Evolutionary conservation across 306 rosid genomes (phyloP), one percentile per base, ranked within the genome.

Genomic region (Cicer pinnatifidum): DNA sequence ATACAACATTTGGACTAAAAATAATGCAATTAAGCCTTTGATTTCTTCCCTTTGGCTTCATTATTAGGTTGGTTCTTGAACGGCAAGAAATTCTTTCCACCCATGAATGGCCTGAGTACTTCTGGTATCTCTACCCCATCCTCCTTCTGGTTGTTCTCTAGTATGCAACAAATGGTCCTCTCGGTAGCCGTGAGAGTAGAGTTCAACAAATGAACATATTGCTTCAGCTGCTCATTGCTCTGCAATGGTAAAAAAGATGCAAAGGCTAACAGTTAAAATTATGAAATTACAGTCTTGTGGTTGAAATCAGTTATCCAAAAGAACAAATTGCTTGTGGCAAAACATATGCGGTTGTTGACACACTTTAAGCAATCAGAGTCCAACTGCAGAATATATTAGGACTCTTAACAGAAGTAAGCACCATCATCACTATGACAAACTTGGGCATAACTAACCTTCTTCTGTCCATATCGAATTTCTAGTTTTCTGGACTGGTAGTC

Each of bases 41-140:
- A 89, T 94, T 91, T 91, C 92, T 91, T 94, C 96, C 97, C 98
- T 91, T 89, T 89, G 91, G 85, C 89, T 75, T 90, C 97, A 45
- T 59, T 62, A 13, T 65, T 78, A 0, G 89, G 87, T 39, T 88
- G 86, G 80, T 11, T 81, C 83, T 89, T 89, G 92, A 91, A 94
- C 38, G 98, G 96, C 8, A 94, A 75, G 88, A 88, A 91, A 44
- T 84, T 38, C 85, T 83, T 90, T 77, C 98, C 95, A 15, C 92
- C 88, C 96, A 94, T 87, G 73, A 66, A 91, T 48, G 86, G 89
- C 58, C 59, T 86, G 47, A 94, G 85, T 57, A 75, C 96, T 71
- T 88, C 87, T 6, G 98, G 98, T 60, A 94, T 76, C 77, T 88
- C 91, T 6, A 94, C 96, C 44, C 98, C 97, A 58, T 88, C 91